phyloP scores from a whole-genome alignment of 2,329 filamentous ascomycete genomes.

The Ploettnerulaceae sp. region DNA sequence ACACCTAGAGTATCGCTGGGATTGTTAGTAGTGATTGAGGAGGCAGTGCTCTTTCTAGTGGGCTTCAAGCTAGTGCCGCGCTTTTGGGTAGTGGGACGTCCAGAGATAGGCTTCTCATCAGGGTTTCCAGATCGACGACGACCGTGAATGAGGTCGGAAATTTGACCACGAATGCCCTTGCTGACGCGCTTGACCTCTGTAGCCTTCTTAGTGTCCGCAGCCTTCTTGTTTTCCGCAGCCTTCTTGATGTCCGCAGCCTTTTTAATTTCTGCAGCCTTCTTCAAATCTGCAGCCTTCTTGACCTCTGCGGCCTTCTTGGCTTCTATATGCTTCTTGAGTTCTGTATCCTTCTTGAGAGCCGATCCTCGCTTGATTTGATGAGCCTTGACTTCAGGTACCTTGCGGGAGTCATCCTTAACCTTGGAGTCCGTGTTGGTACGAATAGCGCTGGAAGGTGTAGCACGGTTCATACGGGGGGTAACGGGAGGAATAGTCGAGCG shows the following conservation, averaged over 20 bases:
- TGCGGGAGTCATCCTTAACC: background rate
- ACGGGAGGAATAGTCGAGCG: background rate
- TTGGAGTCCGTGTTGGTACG: conserved; percentile 1
- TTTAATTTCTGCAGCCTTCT: too few species aligned
- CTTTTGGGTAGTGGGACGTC: background rate
- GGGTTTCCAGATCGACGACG: conserved; percentile 3
- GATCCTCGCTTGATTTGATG: too few species aligned
- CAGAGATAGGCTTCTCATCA: background rate
- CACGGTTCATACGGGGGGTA: background rate
- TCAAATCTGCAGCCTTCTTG: too few species aligned
- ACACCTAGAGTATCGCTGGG: background rate
- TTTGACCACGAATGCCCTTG: conserved; percentile 5
- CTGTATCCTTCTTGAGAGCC: too few species aligned
- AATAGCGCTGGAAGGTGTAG: background rate
- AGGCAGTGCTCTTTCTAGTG: background rate
- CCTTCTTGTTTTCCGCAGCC: too few species aligned
- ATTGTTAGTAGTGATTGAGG: background rate
- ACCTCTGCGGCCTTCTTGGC: too few species aligned
- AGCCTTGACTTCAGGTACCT: background rate
- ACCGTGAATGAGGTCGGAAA: conserved; percentile 5
- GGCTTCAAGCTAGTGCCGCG: background rate
- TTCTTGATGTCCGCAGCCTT: too few species aligned
- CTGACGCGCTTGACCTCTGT: conserved; percentile 4
- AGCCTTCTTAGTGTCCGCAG: conserved; percentile 1
- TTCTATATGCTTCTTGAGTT: too few species aligned